These are phyloP conservation scores for Massospora cicadina DNA, from an alignment of 371 early-diverging fungal genomes.

Conservation along the genomic window DNA sequence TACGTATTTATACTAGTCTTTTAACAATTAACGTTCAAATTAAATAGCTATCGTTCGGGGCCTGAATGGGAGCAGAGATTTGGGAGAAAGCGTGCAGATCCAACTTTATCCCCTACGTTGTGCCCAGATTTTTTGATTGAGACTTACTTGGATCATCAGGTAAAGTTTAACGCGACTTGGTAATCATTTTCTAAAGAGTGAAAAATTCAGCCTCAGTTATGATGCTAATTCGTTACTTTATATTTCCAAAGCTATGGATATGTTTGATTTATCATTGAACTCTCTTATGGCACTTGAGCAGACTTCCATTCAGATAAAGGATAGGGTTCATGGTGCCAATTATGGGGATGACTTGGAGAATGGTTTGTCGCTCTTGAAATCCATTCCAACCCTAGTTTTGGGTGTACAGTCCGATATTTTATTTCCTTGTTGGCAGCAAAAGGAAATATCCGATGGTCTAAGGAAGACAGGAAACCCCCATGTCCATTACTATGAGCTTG, in stretches of 20 bases:
- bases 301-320: slow-evolving; percentile 13
- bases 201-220: slow-evolving; percentile 77
- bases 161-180: not conserved
- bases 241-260: slow-evolving; percentile 92
- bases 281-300: slow-evolving; percentile 25
- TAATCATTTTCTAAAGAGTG: slow-evolving; percentile 27
- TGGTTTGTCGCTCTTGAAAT: slow-evolving; percentile 31
- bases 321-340: not conserved
- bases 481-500: slow-evolving; percentile 92
- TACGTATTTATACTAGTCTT: slow-evolving; percentile 17
- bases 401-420: slow-evolving; percentile 89
- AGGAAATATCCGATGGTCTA: slow-evolving; percentile 78
- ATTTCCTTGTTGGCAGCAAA: slow-evolving; percentile 90
- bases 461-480: slow-evolving; percentile 58
- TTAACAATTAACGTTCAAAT: slow-evolving; percentile 21
- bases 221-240: slow-evolving; percentile 88
- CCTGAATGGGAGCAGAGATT: slow-evolving; percentile 95
- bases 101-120: slow-evolving; percentile 51
- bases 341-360: slow-evolving; percentile 27
- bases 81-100: slow-evolving; percentile 61
- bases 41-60: slow-evolving; percentile 65
- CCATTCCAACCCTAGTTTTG: slow-evolving; percentile 64
- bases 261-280: slow-evolving; percentile 76
- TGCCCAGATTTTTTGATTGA: slow-evolving; percentile 90
- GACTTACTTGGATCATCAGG: slow-evolving; percentile 86